Evolutionary conservation across 495 filamentous ascomycete species (phyloP), one percentile per base, ranked within the genome.

Genomic region (Penicillium canariense): DNA sequence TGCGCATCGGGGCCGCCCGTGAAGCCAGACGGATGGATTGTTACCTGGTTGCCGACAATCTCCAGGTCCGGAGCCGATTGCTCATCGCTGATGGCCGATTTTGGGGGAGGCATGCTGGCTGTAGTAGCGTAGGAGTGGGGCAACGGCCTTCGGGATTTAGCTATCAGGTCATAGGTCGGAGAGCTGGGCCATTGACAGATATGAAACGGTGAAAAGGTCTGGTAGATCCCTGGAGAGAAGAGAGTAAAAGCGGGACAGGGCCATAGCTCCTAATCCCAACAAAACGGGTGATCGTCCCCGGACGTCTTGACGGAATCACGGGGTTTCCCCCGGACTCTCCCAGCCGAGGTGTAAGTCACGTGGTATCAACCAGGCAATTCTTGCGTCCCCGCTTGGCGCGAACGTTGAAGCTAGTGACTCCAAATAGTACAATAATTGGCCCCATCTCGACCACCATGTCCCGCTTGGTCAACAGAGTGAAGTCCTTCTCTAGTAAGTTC

Each of bases 61-160:
- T 89, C 86, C 52, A 96, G 73, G 69, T 96, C 90, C 26, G 90
- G 90, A 60, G 89, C 87, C 26, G 85, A 71, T n/a, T 70, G 59
- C 30, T 64, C 61, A 43, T 66, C 63, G 50, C 58, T 54, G 25
- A 70, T 56, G 32, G 63, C 47, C 18, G 69, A 38, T 53, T 76
- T 75, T 11, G 68, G 56, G 25, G 70, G 60, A 42, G 73, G 57
- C 72, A 75, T 78, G 32, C 39, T 66, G 35, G 56, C 34, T 28
- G 22, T 23, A 42, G 31, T n/a, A 15, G 39, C 30, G 34, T 32
- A 50, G 43, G 48, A n/a, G 52, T 15, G 54, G 54, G 46, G 20
- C 12, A 15, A 50, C 25, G 43, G 4, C 50, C 50, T 52, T 30
- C 12, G 20, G 38, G 25, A 50, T 30, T 27, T 25, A 23, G 44